Evolutionary conservation across 2,329 filamentous ascomycete genomes (phyloP), one percentile per base, ranked within the genome.

Genomic region (Colletotrichum sp.): DNA sequence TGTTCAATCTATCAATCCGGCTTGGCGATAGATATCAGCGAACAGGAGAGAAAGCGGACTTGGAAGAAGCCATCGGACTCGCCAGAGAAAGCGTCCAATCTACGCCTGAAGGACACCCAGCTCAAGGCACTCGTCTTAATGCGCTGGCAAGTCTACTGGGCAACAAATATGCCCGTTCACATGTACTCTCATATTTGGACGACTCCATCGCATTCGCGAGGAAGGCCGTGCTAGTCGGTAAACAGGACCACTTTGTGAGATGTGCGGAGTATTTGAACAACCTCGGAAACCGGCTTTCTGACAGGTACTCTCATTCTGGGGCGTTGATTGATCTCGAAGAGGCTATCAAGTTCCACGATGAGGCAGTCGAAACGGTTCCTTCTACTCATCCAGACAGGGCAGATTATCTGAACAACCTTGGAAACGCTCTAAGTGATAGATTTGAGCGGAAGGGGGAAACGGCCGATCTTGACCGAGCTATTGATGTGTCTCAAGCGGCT

Each of bases 11-110:
- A n/a, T 2, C 43, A 4, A 48, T 48, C n/a, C 43, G 43, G 0
- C 43, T 48, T 13, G 43, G 43, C n/a, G 43, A 48, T 48, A n/a
- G 43, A 21, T 48, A 48, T 1, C 1, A 48, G 0, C 43, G 43
- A 1, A 48, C 2, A 48, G 43, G 43, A 0, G 43, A 48, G 0
- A 1, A 48, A 48, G 0, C 1, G 3, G n/a, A 48, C 1, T 48
- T 48, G 43, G 0, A 1, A 48, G 43, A 48, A 48, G 43, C 43
- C 2, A 48, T 48, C 2, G 10, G 0, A 2, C 43, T 48, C 2
- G 43, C 43, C 1, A n/a, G 1, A 48, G 43, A 48, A 48, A 1
- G 1, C 18, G 43, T 48, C 0, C 18, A 48, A 48, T 48, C 18
- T 48, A 48, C 43, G 2, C 43, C 3, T 21, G 43, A 48, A 48